Evolutionary conservation across 805 yeast species (phyloP).

Genomic region (Saccharomycopsis fermentans): DNA sequence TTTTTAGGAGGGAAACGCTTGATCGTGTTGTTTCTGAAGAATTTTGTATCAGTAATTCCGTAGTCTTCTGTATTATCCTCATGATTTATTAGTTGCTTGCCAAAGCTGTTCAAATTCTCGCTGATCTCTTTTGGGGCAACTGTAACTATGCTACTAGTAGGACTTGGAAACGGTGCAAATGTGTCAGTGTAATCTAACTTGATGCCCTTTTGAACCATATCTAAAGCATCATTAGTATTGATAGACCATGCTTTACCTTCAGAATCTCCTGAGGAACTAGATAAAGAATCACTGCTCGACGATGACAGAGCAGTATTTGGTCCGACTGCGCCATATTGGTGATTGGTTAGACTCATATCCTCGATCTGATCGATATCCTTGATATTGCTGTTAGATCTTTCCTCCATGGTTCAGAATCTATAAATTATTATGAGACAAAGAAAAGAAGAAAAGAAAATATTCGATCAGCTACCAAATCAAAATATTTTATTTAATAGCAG

Average conservation of each 20-base stretch:
- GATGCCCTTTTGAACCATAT: conserved; percentile 11
- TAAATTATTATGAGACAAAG: too few species aligned
- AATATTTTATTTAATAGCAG: too few species aligned
- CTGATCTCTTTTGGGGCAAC: conserved; percentile 1
- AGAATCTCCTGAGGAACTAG: background rate
- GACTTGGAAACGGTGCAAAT: conserved; percentile 12
- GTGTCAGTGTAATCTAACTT: conserved; percentile 13
- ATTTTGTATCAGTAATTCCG: background rate
- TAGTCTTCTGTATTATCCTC: background rate
- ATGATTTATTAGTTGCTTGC: background rate
- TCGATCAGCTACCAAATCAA: too few species aligned
- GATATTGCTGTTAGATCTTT: too few species aligned
- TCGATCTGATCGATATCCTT: background rate
- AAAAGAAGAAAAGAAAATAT: too few species aligned
- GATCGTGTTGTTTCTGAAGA: background rate
- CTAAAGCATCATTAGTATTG: conserved; percentile 16
- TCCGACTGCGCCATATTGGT: background rate
- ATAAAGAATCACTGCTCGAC: background rate
- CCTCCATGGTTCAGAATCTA: too few species aligned
- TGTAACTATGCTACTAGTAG: conserved; percentile 2
- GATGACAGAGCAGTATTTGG: background rate
- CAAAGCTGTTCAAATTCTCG: conserved; percentile 3
- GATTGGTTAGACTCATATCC: background rate
- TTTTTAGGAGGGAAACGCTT: background rate
- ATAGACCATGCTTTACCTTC: conserved; percentile 7